Evolutionary conservation across 139 green algal species (phyloP).

Genomic region (Haematococcus lacustris): DNA sequence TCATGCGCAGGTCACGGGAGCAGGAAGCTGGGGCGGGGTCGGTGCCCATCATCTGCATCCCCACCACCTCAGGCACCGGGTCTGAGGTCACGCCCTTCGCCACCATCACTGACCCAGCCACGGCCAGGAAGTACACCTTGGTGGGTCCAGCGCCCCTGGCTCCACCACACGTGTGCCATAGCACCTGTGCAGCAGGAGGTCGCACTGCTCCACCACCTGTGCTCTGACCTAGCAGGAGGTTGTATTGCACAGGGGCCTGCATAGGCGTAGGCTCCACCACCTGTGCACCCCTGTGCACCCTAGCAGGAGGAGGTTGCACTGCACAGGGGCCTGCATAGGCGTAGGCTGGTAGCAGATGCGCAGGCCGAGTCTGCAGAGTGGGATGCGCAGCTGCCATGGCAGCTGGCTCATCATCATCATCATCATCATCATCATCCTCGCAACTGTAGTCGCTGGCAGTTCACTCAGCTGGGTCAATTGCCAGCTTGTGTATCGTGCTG

Average conservation of each 20-base stretch:
- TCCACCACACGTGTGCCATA: background rate
- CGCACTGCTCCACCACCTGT: background rate
- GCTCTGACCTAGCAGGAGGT: background rate
- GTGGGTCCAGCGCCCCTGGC: background rate
- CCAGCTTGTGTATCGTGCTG: conserved; percentile 17
- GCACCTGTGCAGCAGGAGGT: background rate
- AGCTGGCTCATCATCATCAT: too few relatives aligned
- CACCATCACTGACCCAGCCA: conserved; percentile 53
- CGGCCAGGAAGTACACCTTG: conserved; percentile 15
- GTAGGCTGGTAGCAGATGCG: too few relatives aligned
- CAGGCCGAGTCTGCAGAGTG: too few relatives aligned
- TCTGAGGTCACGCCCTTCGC: conserved; percentile 62
- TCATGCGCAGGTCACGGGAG: too few relatives aligned
- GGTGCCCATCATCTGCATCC: conserved; percentile 27
- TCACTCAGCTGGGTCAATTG: background rate
- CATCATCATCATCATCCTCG: background rate
- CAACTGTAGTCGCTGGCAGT: background rate
- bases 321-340: too few relatives aligned
- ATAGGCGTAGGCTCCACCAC: conserved; percentile 39
- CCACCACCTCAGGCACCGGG: conserved; percentile 60
- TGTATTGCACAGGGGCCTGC: conserved; percentile 25
- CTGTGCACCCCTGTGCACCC: background rate
- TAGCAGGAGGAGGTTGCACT: background rate
- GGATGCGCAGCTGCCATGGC: too few relatives aligned
- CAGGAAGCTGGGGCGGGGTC: background rate